Evolutionary conservation across 2,329 filamentous ascomycete genomes (phyloP).

Genomic region (Sclerotinia sclerotiorum): DNA sequence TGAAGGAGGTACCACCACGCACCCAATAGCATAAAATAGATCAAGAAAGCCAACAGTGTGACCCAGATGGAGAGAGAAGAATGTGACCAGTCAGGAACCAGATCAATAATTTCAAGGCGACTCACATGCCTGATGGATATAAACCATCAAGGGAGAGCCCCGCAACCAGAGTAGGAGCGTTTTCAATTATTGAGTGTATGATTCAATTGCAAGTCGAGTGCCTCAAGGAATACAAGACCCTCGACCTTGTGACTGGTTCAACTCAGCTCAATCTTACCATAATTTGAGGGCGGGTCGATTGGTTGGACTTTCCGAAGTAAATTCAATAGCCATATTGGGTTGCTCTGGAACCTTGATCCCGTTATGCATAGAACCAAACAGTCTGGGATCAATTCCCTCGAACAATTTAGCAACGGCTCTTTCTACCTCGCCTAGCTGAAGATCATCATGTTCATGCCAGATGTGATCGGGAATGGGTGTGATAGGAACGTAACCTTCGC

Average conservation of each 20-base stretch:
- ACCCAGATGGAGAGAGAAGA: neutral
- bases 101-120: conserved; percentile 2
- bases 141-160: conserved; percentile 19
- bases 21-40: neutral
- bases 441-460: neutral
- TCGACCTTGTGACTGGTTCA: neutral
- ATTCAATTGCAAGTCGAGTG: neutral
- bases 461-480: conserved; percentile 16
- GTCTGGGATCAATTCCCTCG: neutral
- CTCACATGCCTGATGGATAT: conserved; percentile 21
- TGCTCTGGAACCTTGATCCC: neutral
- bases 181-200: conserved; percentile 3
- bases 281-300: neutral
- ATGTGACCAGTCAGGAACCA: conserved; percentile 7
- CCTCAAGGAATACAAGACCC: neutral
- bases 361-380: conserved; percentile 2
- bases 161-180: conserved; percentile 23
- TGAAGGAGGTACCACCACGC: neutral
- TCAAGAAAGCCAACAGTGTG: neutral
- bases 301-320: neutral
- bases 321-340: neutral
- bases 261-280: neutral
- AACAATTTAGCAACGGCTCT: neutral
- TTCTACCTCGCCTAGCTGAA: neutral
- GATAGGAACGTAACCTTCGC: conserved; percentile 1